Evolutionary conservation across 805 yeast species (phyloP).

Genomic region (Starmerella potacharoeniae): DNA sequence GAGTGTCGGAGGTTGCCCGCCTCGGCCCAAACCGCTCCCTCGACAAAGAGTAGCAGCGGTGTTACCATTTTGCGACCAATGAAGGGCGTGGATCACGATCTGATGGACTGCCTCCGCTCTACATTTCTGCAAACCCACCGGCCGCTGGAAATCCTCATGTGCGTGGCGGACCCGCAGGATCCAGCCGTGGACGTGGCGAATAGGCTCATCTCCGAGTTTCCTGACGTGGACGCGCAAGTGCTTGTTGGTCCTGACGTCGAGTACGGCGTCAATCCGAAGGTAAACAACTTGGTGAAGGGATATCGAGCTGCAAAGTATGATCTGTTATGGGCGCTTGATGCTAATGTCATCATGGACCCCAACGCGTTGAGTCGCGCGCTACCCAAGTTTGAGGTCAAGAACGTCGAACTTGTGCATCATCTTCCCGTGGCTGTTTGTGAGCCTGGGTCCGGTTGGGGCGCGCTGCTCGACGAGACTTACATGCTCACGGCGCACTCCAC

Average conservation of each 20-base stretch:
- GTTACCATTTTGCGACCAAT: constrained; percentile 75
- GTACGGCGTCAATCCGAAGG: constrained; percentile 82
- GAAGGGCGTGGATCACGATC: constrained; percentile 62
- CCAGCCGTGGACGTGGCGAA: constrained; percentile 51
- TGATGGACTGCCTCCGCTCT: constrained; percentile 54
- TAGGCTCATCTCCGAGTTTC: constrained; percentile 40
- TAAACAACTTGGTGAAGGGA: constrained; percentile 77
- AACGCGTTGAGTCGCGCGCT: constrained; percentile 58
- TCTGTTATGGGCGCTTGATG: constrained; percentile 73
- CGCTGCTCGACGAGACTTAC: constrained; percentile 74
- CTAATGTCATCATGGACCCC: constrained; percentile 68
- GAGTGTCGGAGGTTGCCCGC: background rate
- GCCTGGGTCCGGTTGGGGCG: constrained; percentile 37
- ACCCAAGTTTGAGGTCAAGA: constrained; percentile 30
- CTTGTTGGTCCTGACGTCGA: constrained; percentile 36
- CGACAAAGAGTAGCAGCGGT: constrained; percentile 29
- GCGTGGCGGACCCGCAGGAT: constrained; percentile 55
- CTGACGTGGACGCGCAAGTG: constrained; percentile 47
- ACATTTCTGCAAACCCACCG: constrained; percentile 54
- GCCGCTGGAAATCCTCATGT: constrained; percentile 65
- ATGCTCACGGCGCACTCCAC: constrained; percentile 73
- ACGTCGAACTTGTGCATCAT: constrained; percentile 64
- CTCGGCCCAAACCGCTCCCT: background rate
- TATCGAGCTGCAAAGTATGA: constrained; percentile 57
- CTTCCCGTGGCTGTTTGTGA: constrained; percentile 39